Percentiles rank a stretch among this genome's conserved stretches.
These are phyloP conservation scores for Xylariaceae sp. DNA, from an alignment of 2,329 filamentous ascomycete species.

Conservation along the genomic window DNA sequence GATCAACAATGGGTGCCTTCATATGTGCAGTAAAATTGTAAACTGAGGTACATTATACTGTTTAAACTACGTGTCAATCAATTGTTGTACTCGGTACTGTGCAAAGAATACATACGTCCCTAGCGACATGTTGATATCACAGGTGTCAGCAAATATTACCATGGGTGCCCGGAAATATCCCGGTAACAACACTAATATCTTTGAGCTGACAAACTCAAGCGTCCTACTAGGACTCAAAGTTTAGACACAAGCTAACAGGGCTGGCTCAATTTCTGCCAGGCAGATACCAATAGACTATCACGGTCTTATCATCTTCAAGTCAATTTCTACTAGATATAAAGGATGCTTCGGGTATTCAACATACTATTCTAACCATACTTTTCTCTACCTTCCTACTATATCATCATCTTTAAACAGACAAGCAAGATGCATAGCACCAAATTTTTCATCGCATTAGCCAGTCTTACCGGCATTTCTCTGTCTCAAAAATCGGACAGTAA, in stretches of 20 bases:
- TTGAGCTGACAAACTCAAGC: neutral
- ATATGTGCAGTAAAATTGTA: slow-evolving; percentile 1
- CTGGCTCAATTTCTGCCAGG: neutral
- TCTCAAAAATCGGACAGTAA: slow-evolving; percentile 19
- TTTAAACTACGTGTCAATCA: neutral
- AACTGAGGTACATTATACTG: neutral
- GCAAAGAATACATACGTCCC: neutral
- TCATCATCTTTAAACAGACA: neutral
- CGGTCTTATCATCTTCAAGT: neutral
- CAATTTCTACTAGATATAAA: slow-evolving; percentile 11
- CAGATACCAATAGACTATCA: neutral
- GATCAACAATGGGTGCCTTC: neutral
- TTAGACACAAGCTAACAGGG: neutral
- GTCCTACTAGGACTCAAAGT: neutral
- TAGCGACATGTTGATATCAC: neutral
- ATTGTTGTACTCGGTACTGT: neutral
- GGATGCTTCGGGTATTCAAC: neutral
- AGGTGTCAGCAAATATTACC: slow-evolving; percentile 9
- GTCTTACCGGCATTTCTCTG: slow-evolving; percentile 9
- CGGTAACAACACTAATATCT: neutral
- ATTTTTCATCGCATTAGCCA: neutral
- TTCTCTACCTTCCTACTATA: neutral
- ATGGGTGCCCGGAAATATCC: neutral
- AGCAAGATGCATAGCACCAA: slow-evolving; percentile 19
- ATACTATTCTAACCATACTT: neutral